Base-by-base conservation (phyloP, 192 early-diverging fungal genomes). In the Chytriomyces sp. region DNA sequence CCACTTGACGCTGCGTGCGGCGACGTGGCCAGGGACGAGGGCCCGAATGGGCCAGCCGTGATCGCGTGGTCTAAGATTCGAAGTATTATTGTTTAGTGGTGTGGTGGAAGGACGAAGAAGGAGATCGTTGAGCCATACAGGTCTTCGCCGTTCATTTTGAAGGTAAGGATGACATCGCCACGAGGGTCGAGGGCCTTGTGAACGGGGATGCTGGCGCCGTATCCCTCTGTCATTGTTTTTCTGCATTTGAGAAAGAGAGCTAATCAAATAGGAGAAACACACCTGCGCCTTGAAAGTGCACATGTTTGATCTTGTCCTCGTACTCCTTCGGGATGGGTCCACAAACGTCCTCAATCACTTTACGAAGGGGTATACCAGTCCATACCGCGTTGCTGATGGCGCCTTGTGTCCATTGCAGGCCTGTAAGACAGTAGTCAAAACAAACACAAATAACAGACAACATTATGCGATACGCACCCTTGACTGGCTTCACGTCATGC, bases 1-100 rank as follows among this genome's bases (percentile, higher is more conserved):
- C 91, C 92, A 96, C 68, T 97, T 97, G 74, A 96, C 89, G 69
- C 81, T 89, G 37, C 95, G 86, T 0, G 93, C 95, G 19, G 94
- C 95, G 38, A 97, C 94, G 65, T 87, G 81, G 2, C 95, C 95
- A 28, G 94, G 94, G 4, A 96, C 89, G 39, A 97, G 87, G n/a
- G 90, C 85, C 17, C 95, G 91, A 8, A 94, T 68, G 3, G 95
- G 95, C 70, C 81, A 91, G 4, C 95, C 94, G 78, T 97, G 95
- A 59, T 85, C 79, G 49, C 39, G 60, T 4, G 78, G 75, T n/a
- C n/a, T n/a, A n/a, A n/a, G n/a, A n/a, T n/a, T n/a, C n/a, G n/a
- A n/a, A n/a, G n/a, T n/a, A n/a, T n/a, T n/a, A n/a, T n/a, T n/a
- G n/a, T n/a, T n/a, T n/a, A n/a, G n/a, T n/a, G n/a, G n/a, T n/a